Conservation (phyloP, 78 protist genomes). For the Cavenderia fasciculata region DNA sequence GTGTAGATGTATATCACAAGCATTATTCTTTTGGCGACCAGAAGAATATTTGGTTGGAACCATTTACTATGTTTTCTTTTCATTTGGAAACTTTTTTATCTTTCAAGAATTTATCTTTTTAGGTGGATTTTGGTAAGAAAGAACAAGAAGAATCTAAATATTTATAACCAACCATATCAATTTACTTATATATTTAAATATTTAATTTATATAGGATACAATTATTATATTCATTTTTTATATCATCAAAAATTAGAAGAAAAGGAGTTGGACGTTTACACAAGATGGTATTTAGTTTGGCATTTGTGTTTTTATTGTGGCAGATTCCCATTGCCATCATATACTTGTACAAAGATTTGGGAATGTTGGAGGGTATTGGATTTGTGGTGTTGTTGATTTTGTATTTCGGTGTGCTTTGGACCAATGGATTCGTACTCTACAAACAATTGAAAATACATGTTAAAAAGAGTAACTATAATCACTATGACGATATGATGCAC, state of each 20-base stretch:
- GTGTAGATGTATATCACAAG: too few relatives aligned
- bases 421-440: neutral
- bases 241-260: neutral
- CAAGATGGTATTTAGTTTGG: neutral
- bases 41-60: neutral
- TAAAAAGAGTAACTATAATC: neutral
- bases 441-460: neutral
- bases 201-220: too few relatives aligned
- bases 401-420: neutral
- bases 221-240: constrained; percentile 31
- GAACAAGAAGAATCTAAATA: neutral
- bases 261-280: neutral
- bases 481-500: constrained; percentile 17
- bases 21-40: too few relatives aligned
- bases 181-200: neutral
- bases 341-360: neutral
- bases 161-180: neutral
- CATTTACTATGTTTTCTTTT: neutral
- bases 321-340: neutral
- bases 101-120: neutral
- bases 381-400: neutral
- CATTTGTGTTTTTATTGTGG: neutral
- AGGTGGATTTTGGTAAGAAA: neutral
- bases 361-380: neutral
- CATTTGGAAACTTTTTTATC: neutral